Base-by-base conservation (phyloP, 1,284 basidiomycete species). In the Irpex sp. region DNA sequence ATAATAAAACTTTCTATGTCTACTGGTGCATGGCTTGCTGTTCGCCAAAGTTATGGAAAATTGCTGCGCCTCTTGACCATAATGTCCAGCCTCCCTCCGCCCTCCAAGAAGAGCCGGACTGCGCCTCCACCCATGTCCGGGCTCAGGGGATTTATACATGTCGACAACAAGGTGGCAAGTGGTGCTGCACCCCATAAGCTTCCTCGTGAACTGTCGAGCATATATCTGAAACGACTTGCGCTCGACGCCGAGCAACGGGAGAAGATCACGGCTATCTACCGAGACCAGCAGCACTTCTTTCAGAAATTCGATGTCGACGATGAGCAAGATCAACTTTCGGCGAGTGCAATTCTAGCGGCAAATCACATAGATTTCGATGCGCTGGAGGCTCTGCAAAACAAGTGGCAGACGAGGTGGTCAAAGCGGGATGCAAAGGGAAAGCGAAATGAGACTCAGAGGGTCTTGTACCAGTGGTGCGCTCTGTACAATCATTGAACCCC, bases 391-490 rank as follows among this genome's bases (percentile, higher is more conserved):
- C n/a, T 52, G 11, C 15, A 26, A 7, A 62, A 58, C 36, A 58
- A 58, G 19, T 62, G 61, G 61, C 37, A 19, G 17, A 26, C 49
- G 3, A 34, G 54, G 19, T 62, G 61, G 61, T 61, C 59, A 47
- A 2, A 34, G 4, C 54, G n/a, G 11, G 2, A 21, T 6, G 8
- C 56, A 31, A 3, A 51, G 13, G 17, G 57, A 47, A 40, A 47
- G 31, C n/a, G 15, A 21, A 15, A n/a, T 49, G n/a, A n/a, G n/a
- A 44, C 51, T 36, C 21, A 13, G 6, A 40, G 61, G 34, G 44
- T 21, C 1, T 48, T 62, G 21, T 62, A 62, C 36, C 61, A 62
- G 19, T 62, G 61, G 61, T 62, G 48, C 8, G 61, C 19, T 5
- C n/a, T n/a, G n/a, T 31, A 26, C 13, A 4, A 26, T 62, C 19